These are phyloP conservation scores for Coemansia sp. DNA, from an alignment of 192 early-diverging fungal species.

Conservation along the genomic window DNA sequence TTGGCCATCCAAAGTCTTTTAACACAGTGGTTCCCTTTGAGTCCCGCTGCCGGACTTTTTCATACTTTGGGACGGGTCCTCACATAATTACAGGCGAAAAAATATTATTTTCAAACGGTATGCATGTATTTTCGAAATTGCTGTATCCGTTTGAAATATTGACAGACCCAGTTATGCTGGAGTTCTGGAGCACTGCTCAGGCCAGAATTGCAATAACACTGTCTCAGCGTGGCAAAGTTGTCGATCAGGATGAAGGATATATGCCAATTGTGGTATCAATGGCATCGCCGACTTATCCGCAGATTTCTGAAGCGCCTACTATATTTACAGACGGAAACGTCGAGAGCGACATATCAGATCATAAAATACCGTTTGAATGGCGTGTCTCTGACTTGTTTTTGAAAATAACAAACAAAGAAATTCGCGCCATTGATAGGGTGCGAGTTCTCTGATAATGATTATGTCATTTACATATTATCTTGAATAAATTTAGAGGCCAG, in stretches of 20 bases:
- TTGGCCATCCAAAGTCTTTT: not conserved
- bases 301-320: not conserved
- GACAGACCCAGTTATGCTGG: not conserved
- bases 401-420: not conserved
- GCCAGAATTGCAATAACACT: not conserved
- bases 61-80: not conserved
- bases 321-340: not conserved
- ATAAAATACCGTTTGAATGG: not conserved
- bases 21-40: not conserved
- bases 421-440: too few relatives aligned
- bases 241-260: slow-evolving; percentile 19
- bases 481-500: not conserved
- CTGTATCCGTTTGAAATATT: not conserved
- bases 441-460: too few relatives aligned
- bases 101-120: not conserved
- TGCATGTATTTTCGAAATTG: not conserved
- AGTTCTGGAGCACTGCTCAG: not conserved
- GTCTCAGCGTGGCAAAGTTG: slow-evolving; percentile 7
- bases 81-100: not conserved
- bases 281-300: slow-evolving; percentile 14
- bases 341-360: not conserved
- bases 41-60: not conserved
- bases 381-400: not conserved
- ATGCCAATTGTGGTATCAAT: slow-evolving; percentile 25
- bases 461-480: slow-evolving; percentile 12